Conservation (phyloP, 306 rosid genomes). For the Malus orientalis region DNA sequence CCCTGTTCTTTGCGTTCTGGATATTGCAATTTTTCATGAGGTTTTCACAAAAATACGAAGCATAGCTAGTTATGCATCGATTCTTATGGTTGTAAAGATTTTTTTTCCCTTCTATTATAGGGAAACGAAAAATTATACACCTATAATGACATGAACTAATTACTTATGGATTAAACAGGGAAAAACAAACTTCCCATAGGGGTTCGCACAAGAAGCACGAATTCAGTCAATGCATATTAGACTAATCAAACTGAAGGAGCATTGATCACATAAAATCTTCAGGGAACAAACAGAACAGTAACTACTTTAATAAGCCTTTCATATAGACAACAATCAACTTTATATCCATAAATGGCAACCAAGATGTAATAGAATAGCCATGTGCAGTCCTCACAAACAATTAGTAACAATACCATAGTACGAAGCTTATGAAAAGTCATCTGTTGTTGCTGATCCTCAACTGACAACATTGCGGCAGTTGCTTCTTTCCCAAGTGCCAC, state of each 20-base stretch:
- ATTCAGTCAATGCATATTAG: not conserved
- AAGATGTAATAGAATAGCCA: not conserved
- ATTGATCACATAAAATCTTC: not conserved
- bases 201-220: not conserved
- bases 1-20: too few species aligned
- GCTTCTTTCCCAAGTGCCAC: constrained; percentile 87
- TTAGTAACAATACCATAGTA: constrained; percentile 51
- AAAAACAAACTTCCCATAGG: not conserved
- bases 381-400: not conserved
- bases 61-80: not conserved
- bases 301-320: not conserved
- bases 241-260: not conserved
- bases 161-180: not conserved
- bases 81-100: not conserved
- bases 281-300: not conserved
- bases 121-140: not conserved
- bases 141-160: not conserved
- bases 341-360: not conserved
- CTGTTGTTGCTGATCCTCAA: constrained; percentile 83
- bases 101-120: not conserved
- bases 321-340: not conserved
- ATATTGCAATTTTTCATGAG: too few species aligned
- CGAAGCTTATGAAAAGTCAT: constrained; percentile 62
- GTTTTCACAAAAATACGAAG: not conserved
- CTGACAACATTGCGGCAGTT: constrained; percentile 77